These are phyloP conservation scores for Hanseniaspora occidentalis DNA, from an alignment of 805 yeast species.

Conservation along the genomic window DNA sequence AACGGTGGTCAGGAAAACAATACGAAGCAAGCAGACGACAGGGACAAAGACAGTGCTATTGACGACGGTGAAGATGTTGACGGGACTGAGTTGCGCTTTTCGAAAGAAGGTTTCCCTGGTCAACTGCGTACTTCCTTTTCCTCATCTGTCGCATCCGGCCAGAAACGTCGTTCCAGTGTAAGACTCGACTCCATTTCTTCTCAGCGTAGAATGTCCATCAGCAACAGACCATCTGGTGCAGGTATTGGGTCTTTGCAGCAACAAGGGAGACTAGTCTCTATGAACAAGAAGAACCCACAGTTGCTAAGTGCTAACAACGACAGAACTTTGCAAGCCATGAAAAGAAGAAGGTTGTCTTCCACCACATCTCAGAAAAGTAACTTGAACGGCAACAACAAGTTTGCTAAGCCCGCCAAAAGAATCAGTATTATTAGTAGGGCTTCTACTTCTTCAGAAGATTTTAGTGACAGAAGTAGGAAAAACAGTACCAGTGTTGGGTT, in stretches of 20 bases:
- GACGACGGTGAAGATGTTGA: slow-evolving; percentile 10
- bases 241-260: slow-evolving; percentile 8
- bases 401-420: slow-evolving; percentile 1
- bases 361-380: neutral
- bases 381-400: neutral
- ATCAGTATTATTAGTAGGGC: neutral
- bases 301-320: slow-evolving; percentile 1
- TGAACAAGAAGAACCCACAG: slow-evolving; percentile 7
- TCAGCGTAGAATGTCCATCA: slow-evolving; percentile 4
- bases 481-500: slow-evolving; percentile 6
- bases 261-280: neutral
- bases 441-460: neutral
- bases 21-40: slow-evolving; percentile 6
- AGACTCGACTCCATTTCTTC: slow-evolving; percentile 10
- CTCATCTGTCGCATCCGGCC: slow-evolving; percentile 6
- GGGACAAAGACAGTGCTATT: slow-evolving; percentile 1
- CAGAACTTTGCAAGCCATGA: neutral
- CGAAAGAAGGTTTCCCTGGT: slow-evolving; percentile 9
- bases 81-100: slow-evolving; percentile 7
- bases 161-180: slow-evolving; percentile 5
- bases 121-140: slow-evolving; percentile 7
- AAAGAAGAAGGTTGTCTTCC: neutral
- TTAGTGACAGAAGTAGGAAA: slow-evolving; percentile 1
- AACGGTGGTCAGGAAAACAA: slow-evolving; percentile 1
- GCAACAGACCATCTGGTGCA: slow-evolving; percentile 8